A percentile compares a stretch with the other conserved stretches of the same genome.
These are phyloP conservation scores for Rhodotorula sp. DNA, from an alignment of 1,284 basidiomycete genomes.

Conservation along the genomic window DNA sequence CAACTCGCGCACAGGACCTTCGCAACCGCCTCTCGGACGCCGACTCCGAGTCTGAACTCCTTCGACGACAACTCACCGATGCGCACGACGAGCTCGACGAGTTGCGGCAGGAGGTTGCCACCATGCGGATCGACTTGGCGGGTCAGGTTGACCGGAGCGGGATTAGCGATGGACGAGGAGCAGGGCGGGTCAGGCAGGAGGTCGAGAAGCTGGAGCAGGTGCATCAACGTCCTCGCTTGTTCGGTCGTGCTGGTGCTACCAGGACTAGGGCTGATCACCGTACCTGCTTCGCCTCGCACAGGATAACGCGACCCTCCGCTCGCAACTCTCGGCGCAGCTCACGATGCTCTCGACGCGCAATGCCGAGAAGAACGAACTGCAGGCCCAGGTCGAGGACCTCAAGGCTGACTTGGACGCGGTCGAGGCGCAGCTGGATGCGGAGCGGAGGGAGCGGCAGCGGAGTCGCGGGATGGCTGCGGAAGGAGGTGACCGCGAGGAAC, in stretches of 20 bases:
- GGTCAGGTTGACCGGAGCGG: slow-evolving; percentile 61
- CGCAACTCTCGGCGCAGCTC: slow-evolving; percentile 46
- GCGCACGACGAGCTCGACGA: slow-evolving; percentile 41
- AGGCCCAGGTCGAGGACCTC: slow-evolving; percentile 44
- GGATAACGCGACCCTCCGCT: slow-evolving; percentile 49
- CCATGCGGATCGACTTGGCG: slow-evolving; percentile 47
- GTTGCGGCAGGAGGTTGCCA: slow-evolving; percentile 71
- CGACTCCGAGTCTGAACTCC: slow-evolving; percentile 32
- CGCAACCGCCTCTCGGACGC: slow-evolving; percentile 7
- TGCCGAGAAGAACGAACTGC: slow-evolving; percentile 47
- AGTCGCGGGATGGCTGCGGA: slow-evolving; percentile 1
- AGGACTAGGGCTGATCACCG: no score
- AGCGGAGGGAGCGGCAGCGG: slow-evolving; percentile 7
- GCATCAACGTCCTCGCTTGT: slow-evolving; percentile 38
- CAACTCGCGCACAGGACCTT: slow-evolving; percentile 24
- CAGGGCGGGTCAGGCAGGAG: slow-evolving; percentile 25
- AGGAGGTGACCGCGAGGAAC: slow-evolving; percentile 41
- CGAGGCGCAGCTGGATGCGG: slow-evolving; percentile 49
- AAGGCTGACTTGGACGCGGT: slow-evolving; percentile 49
- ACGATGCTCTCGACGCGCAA: slow-evolving; percentile 45
- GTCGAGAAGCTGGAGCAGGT: slow-evolving; percentile 61
- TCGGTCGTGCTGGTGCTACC: not conserved
- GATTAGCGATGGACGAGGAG: slow-evolving; percentile 15
- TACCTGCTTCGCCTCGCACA: slow-evolving; percentile 32
- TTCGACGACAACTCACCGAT: slow-evolving; percentile 48